Percentiles rank a stretch among this genome's conserved stretches.
These are phyloP conservation scores for Paramecium sexaurelia DNA, from an alignment of 73 alveolate species.

Conservation along the genomic window DNA sequence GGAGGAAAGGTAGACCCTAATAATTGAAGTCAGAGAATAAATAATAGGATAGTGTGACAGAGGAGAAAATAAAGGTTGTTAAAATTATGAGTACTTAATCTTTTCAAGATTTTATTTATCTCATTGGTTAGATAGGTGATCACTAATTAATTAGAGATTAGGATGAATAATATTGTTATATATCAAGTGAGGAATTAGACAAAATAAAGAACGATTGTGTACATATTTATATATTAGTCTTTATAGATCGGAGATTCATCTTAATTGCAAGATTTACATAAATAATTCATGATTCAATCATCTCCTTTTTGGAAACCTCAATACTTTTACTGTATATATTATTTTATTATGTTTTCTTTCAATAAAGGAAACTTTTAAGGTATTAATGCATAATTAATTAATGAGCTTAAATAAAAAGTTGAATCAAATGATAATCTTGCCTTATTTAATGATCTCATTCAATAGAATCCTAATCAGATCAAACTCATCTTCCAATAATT, in stretches of 20 bases:
- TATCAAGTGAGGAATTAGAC: background rate
- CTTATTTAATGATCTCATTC: background rate
- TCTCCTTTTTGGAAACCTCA: background rate
- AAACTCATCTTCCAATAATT: background rate
- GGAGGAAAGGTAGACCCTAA: conserved; percentile 61
- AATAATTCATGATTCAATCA: conserved; percentile 4
- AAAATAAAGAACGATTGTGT: background rate
- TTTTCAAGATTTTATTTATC: background rate
- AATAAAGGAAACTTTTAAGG: background rate
- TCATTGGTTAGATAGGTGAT: background rate
- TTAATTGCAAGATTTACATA: background rate
- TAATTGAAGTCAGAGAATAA: background rate
- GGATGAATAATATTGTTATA: background rate
- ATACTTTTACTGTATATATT: background rate
- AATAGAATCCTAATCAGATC: background rate
- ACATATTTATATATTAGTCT: no score
- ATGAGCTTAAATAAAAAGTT: background rate
- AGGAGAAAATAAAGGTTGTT: background rate
- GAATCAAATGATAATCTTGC: background rate
- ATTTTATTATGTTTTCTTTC: background rate
- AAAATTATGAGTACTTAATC: background rate
- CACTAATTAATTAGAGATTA: background rate
- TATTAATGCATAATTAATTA: background rate
- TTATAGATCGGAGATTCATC: background rate
- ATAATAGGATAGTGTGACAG: background rate